Percentiles rank a stretch among this genome's conserved stretches.
Evolutionary conservation across 306 rosid species (phyloP).

Genomic region (Comarum palustre): DNA sequence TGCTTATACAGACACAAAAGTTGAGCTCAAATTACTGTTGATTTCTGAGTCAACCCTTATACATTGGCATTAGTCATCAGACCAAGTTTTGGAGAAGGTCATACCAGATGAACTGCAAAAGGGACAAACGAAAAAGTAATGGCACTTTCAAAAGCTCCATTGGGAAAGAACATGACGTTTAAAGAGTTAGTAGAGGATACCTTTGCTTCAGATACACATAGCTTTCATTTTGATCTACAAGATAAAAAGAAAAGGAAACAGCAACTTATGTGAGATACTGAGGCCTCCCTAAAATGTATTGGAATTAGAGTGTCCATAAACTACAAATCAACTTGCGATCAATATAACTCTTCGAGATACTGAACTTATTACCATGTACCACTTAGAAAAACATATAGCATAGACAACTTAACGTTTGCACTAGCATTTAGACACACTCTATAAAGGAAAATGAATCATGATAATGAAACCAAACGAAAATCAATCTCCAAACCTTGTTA

Average conservation of each 20-base stretch:
- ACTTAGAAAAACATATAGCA: background rate
- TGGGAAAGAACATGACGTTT: constrained; percentile 16
- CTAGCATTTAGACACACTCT: background rate
- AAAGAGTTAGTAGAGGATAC: constrained; percentile 36
- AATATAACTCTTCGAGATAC: background rate
- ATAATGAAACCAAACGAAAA: background rate
- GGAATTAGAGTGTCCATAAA: background rate
- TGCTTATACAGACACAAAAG: constrained; percentile 45
- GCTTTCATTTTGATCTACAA: constrained; percentile 53
- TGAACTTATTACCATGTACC: background rate
- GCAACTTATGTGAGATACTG: constrained; percentile 4
- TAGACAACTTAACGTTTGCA: background rate
- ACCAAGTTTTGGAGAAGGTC: constrained; percentile 38
- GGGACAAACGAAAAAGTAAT: constrained; percentile 19
- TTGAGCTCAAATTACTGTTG: constrained; percentile 33
- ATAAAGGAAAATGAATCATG: background rate
- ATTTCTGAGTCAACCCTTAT: constrained; percentile 20
- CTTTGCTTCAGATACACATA: constrained; percentile 46
- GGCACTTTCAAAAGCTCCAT: background rate
- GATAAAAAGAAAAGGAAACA: constrained; percentile 18
- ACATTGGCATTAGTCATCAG: constrained; percentile 25
- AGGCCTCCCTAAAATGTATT: background rate
- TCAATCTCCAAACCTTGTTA: background rate
- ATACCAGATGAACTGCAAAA: constrained; percentile 73
- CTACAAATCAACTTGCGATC: background rate